phyloP scores from a whole-genome alignment of 129 eudicot species.

The Helianthus tuberosus region DNA sequence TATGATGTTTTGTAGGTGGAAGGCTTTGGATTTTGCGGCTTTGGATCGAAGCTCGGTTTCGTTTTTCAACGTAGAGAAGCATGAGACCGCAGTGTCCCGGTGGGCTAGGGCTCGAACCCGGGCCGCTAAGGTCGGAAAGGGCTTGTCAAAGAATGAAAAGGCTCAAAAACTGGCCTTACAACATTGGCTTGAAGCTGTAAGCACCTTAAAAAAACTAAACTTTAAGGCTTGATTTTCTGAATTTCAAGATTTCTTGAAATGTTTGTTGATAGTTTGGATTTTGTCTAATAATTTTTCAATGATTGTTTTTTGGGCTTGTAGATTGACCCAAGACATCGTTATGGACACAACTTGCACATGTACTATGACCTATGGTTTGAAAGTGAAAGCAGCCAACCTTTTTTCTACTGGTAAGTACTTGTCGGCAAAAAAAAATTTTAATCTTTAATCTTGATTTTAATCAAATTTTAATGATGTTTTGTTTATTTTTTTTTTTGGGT shows the following conservation, averaged over 20 bases:
- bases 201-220: constrained; percentile 26
- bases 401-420: constrained; percentile 73
- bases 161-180: constrained; percentile 86
- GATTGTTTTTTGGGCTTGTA: constrained; percentile 31
- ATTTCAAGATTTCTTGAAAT: neutral
- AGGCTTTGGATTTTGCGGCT: constrained; percentile 86
- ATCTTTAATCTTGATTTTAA: neutral
- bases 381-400: constrained; percentile 87
- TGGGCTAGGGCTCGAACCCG: constrained; percentile 93
- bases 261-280: neutral
- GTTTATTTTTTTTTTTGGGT: no score
- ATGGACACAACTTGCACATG: constrained; percentile 85
- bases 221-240: neutral
- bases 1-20: constrained; percentile 63
- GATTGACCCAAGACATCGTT: constrained; percentile 97
- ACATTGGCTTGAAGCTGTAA: constrained; percentile 99
- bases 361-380: constrained; percentile 78
- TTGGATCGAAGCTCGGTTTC: constrained; percentile 78
- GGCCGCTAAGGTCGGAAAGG: constrained; percentile 97
- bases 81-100: constrained; percentile 75
- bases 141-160: constrained; percentile 79
- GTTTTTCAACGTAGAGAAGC: constrained; percentile 77
- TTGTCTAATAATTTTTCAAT: constrained; percentile 5
- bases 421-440: neutral
- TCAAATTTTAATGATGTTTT: constrained; percentile 8